Percentiles rank a stretch among this genome's conserved stretches.
Evolutionary conservation across 2,329 filamentous ascomycete genomes (phyloP).

Genomic region (Scopulariopsis brevicaulis): DNA sequence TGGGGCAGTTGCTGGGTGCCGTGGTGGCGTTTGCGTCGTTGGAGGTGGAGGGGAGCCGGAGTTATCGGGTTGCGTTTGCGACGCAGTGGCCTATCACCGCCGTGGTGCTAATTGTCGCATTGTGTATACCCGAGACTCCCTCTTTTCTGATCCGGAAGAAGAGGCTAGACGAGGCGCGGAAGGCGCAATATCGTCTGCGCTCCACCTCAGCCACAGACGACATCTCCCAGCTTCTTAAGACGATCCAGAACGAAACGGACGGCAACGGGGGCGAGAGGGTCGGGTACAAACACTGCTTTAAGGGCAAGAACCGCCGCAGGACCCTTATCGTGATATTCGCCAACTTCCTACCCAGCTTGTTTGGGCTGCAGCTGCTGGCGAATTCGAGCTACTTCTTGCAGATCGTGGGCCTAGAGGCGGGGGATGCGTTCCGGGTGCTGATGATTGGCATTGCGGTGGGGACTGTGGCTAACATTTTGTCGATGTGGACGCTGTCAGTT

Average conservation of each 20-base stretch:
- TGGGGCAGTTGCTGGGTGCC: constrained; percentile 34
- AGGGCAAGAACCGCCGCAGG: constrained; percentile 25
- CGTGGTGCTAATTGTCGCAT: constrained; percentile 26
- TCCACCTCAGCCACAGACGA: no score
- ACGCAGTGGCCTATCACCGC: constrained; percentile 31
- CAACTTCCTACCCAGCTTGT: constrained; percentile 28
- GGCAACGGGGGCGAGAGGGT: no score
- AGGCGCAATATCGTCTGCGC: background rate
- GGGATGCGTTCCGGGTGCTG: constrained; percentile 27
- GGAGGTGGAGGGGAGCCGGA: constrained; percentile 13
- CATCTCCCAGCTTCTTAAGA: no score
- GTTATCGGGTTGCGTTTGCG: constrained; percentile 27
- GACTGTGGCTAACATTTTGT: constrained; percentile 27
- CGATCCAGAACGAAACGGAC: no score
- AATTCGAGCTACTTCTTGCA: constrained; percentile 27
- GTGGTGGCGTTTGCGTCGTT: constrained; percentile 24
- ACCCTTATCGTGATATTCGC: constrained; percentile 29
- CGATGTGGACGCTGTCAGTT: constrained; percentile 26
- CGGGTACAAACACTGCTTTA: constrained; percentile 34
- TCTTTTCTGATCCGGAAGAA: constrained; percentile 5
- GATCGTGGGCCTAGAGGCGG: constrained; percentile 18
- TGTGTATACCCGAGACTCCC: constrained; percentile 38
- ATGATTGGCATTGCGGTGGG: constrained; percentile 33
- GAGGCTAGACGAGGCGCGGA: background rate
- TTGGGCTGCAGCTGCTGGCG: constrained; percentile 30